Evolutionary conservation across 2,329 filamentous ascomycete genomes (phyloP).

Genomic region (Hypoxylon sp.): DNA sequence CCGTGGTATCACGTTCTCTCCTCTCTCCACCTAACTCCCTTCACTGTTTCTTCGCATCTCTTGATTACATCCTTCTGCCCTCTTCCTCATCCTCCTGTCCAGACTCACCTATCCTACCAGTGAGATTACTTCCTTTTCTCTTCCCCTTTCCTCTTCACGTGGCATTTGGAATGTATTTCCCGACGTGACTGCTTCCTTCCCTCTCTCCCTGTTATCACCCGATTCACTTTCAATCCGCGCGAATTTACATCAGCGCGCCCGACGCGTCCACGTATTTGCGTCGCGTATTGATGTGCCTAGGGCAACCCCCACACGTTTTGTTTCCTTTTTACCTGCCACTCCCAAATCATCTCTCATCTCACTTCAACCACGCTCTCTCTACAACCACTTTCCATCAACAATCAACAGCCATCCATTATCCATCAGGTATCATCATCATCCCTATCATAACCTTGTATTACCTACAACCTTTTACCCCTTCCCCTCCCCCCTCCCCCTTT

Average conservation of each 20-base stretch:
- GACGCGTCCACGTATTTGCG: background rate
- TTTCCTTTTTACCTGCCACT: background rate
- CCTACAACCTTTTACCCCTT: background rate
- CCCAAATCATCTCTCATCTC: background rate
- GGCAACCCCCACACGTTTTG: background rate
- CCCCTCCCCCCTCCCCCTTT: background rate
- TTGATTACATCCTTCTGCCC: background rate
- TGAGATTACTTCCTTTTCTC: background rate
- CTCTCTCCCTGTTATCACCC: background rate
- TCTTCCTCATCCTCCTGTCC: background rate
- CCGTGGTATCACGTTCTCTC: background rate
- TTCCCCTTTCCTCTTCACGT: background rate
- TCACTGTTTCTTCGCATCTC: background rate
- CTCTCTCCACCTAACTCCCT: background rate
- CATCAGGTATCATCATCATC: background rate
- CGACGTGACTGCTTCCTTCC: background rate
- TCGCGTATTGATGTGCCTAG: background rate
- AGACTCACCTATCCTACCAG: background rate
- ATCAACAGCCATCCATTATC: background rate
- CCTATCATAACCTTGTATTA: background rate
- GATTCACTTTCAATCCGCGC: background rate
- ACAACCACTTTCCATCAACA: conserved; percentile 1
- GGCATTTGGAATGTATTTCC: background rate
- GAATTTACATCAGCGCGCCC: background rate
- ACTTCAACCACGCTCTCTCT: background rate